Evolutionary conservation across 306 rosid genomes (phyloP).

Genomic region (Pyrus communis): DNA sequence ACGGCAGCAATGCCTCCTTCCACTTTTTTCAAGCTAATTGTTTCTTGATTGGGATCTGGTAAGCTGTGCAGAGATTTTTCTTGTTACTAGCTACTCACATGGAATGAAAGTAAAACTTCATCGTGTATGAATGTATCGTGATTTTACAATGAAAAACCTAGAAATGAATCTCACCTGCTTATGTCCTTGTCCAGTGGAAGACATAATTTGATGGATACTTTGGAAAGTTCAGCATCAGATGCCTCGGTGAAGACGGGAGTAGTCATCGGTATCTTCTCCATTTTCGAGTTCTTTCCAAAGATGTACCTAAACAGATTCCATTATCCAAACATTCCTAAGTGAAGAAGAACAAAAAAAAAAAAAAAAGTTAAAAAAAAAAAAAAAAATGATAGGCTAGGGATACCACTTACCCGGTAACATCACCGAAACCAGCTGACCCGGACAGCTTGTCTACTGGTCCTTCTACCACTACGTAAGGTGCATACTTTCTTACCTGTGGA

Average conservation of each 20-base stretch:
- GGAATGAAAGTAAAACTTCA: background rate
- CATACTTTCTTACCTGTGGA: constrained; percentile 70
- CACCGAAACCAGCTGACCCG: constrained; percentile 71
- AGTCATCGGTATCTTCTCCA: constrained; percentile 87
- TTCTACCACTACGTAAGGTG: constrained; percentile 64
- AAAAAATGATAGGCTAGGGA: background rate
- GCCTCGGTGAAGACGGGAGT: constrained; percentile 92
- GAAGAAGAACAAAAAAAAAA: background rate
- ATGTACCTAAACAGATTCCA: constrained; percentile 46
- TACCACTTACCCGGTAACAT: constrained; percentile 67
- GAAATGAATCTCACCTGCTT: constrained; percentile 34
- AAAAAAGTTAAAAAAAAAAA: background rate
- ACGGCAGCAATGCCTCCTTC: constrained; percentile 77
- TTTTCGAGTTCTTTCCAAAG: constrained; percentile 75
- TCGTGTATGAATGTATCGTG: background rate
- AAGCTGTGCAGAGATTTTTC: constrained; percentile 39
- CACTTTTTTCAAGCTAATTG: constrained; percentile 51
- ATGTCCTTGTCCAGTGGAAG: constrained; percentile 73
- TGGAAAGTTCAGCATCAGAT: constrained; percentile 40
- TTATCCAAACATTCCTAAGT: background rate
- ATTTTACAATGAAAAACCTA: background rate
- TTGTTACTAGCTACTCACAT: background rate
- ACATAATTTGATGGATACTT: constrained; percentile 74
- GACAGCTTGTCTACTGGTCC: constrained; percentile 74
- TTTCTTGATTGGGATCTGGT: constrained; percentile 72